Conservation (phyloP, 192 early-diverging fungal species). For the Dissophora ornata region DNA sequence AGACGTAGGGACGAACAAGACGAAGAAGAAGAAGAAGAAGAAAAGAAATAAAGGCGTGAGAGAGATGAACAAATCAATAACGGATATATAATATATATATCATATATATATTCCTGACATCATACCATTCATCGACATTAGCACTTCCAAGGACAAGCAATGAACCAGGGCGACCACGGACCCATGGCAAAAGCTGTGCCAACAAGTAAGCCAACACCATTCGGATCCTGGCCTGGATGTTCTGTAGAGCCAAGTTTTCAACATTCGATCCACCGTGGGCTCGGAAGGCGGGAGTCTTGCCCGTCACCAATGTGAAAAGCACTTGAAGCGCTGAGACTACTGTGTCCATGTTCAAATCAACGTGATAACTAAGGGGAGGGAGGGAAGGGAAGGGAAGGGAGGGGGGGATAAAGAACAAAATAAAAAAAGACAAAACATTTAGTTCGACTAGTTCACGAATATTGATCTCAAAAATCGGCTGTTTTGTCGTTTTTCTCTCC, state of each 20-base stretch:
- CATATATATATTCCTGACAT: no score
- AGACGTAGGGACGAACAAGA: not conserved
- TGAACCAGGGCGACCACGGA: constrained; percentile 68
- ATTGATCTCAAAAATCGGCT: no score
- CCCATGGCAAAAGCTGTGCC: constrained; percentile 96
- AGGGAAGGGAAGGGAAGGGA: not conserved
- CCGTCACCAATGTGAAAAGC: constrained; percentile 82
- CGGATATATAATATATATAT: no score
- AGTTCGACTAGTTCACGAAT: no score
- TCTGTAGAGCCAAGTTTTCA: constrained; percentile 97
- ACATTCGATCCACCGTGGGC: constrained; percentile 84
- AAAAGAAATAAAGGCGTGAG: not conserved
- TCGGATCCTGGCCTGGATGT: constrained; percentile 94
- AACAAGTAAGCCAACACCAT: constrained; percentile 97
- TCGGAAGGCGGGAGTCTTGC: constrained; percentile 78
- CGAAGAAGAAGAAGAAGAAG: not conserved
- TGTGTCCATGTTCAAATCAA: constrained; percentile 89
- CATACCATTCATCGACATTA: constrained; percentile 96
- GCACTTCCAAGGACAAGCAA: constrained; percentile 94
- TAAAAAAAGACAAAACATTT: no score
- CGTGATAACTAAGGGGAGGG: constrained; percentile 78
- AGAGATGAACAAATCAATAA: no score
- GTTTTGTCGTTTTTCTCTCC: not conserved
- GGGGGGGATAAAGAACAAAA: no score
- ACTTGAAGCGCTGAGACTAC: constrained; percentile 79